Evolutionary conservation across 192 early-diverging fungal genomes (phyloP), one percentile per base, ranked within the genome.

Genomic region (Podila epigama): DNA sequence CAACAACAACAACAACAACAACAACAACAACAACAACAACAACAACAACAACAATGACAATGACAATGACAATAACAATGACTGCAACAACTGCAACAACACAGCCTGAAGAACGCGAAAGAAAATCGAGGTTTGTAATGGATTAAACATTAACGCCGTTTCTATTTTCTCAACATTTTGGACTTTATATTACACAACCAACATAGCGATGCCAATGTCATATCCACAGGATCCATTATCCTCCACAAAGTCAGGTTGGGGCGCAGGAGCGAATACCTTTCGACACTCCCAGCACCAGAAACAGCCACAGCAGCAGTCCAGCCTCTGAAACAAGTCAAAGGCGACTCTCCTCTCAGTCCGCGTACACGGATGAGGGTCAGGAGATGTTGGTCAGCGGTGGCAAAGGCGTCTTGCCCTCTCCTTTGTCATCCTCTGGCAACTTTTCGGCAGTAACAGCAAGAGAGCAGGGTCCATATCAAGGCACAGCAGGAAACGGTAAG

Each of bases 1-100:
- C 44, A n/a, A 42, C 58, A 6, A 60, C 22, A 60, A n/a, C 34
- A 58, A 60, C 58, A 11, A 22, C 58, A 42, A 41, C 35, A 36
- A 22, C 44, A 39, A 39, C 37, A 25, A 9, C 44, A 22, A 22
- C 44, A 48, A 48, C 22, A 48, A 48, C 44, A 39, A 39, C 37
- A 48, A 22, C 44, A 48, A 16, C 20, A 54, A 33, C 55, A 57
- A 37, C 55, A 57, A 37, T 28, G 31, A 29, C 55, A 33, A 16
- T 20, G 35, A 57, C 16, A 57, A 35, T 33, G 35, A 18, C 55
- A 29, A 13, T 53, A 33, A 57, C 11, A 57, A 20, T 33, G 5
- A 11, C 32, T n/a, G 35, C 55, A 57, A 57, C 44, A 48, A 20
- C 44, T 9, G 44, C 44, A 39, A 39, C 44, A 48, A 1, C 20